Evolutionary conservation across 768 basidiomycete genomes (phyloP), one percentile per base, ranked within the genome.

Genomic region (Jaapia argillacea): DNA sequence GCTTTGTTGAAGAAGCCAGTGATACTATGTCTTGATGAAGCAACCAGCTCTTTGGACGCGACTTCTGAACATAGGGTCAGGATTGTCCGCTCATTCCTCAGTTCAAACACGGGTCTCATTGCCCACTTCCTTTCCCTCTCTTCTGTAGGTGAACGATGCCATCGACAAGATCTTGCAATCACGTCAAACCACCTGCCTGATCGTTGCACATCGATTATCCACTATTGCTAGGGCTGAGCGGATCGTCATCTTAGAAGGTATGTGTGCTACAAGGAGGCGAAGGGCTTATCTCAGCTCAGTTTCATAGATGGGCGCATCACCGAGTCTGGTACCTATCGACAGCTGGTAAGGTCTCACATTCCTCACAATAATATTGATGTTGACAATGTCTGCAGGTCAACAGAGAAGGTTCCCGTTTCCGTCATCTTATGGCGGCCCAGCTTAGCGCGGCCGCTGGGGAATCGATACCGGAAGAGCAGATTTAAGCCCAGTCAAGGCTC

Each of bases 221-320:
- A 91, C 91, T 3, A 90, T 96, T 44, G 87, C 91, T 3, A 68
- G 90, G 43, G 89, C 91, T 1, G 89, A 92, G 56, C 71, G 86
- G 31, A 87, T 96, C 36, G 86, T 89, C 4, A 90, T 96, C 16
- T 70, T 96, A 16, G 90, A 96, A 66, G 82, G 81, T 81, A 10
- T 2, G 20, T 45, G 24, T 24, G 37, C 23, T 20, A 2, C 43
- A 24, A 24, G 14, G 14, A 1, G 7, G n/a, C 41, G 27, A 37
- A 23, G 22, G n/a, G 24, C 20, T 35, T 41, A 18, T 21, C 16
- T 27, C 10, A 40, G 36, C 13, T 27, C n/a, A n/a, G n/a, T n/a
- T n/a, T n/a, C 23, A 5, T 45, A 83, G 81, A 81, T 48, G 91
- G 90, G 2, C 71, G 68, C 41, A 84, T 94, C 44, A 75, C 80